Percentiles rank a stretch among this genome's conserved stretches.
These are phyloP conservation scores for Clavariopsis aquatica DNA, from an alignment of 495 filamentous ascomycete genomes.

Conservation along the genomic window DNA sequence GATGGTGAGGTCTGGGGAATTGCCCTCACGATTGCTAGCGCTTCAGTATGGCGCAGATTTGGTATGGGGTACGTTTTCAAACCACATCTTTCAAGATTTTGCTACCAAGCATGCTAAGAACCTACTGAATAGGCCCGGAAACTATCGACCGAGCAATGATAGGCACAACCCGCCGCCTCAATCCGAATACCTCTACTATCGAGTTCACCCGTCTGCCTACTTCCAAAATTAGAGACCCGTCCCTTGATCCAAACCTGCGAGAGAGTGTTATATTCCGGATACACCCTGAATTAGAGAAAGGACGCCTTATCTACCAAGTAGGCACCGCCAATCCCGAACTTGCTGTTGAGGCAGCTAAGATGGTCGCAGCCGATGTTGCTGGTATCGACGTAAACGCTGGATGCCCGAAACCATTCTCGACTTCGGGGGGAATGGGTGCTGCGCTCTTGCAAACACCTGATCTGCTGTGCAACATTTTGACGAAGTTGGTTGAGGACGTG, in stretches of 20 bases:
- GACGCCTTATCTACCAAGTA: slow-evolving; percentile 82
- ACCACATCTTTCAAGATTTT: neutral
- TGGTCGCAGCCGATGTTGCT: slow-evolving; percentile 82
- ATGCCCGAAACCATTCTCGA: slow-evolving; percentile 95
- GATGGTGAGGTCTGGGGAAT: slow-evolving; percentile 95
- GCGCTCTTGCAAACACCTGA: slow-evolving; percentile 83
- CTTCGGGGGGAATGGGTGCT: slow-evolving; percentile 90
- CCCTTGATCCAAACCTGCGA: slow-evolving; percentile 46
- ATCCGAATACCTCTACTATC: slow-evolving; percentile 70
- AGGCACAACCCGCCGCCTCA: slow-evolving; percentile 73
- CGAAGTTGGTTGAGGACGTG: slow-evolving; percentile 76
- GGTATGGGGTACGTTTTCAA: slow-evolving; percentile 70
- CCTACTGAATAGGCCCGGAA: slow-evolving; percentile 66
- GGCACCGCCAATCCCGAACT: slow-evolving; percentile 78
- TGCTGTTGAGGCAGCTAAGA: slow-evolving; percentile 77
- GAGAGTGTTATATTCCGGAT: slow-evolving; percentile 82
- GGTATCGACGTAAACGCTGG: slow-evolving; percentile 98
- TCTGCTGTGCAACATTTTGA: slow-evolving; percentile 74
- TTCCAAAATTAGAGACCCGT: slow-evolving; percentile 60
- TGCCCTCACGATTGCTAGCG: slow-evolving; percentile 82
- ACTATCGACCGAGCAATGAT: slow-evolving; percentile 90
- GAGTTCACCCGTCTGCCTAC: slow-evolving; percentile 80
- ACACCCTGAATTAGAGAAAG: slow-evolving; percentile 70
- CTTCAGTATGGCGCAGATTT: slow-evolving; percentile 95
- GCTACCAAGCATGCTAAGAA: slow-evolving; percentile 12